These are phyloP conservation scores for Cenchrus americanus DNA, from an alignment of 176 grass and related monocot genomes.

Conservation along the genomic window DNA sequence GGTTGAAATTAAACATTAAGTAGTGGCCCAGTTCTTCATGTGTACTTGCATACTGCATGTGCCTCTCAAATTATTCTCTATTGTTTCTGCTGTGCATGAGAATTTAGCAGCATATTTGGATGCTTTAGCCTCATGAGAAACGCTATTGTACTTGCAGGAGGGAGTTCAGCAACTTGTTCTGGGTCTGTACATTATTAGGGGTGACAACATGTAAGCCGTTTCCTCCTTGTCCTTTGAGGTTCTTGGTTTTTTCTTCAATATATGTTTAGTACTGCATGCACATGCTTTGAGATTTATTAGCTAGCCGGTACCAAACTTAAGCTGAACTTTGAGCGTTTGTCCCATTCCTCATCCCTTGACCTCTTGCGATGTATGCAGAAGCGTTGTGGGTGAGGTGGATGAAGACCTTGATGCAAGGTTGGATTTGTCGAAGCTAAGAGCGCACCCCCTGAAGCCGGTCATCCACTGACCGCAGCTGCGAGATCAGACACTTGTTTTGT, in stretches of 20 bases:
- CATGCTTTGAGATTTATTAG: constrained; percentile 2
- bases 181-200: constrained; percentile 92
- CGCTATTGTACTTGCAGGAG: constrained; percentile 59
- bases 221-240: neutral
- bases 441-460: constrained; percentile 75
- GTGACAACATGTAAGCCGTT: constrained; percentile 84
- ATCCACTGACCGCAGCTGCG: constrained; percentile 55
- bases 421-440: constrained; percentile 78
- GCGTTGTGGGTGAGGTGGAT: constrained; percentile 86
- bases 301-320: neutral
- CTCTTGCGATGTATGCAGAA: constrained; percentile 45
- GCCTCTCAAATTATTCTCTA: neutral
- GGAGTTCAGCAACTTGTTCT: constrained; percentile 85
- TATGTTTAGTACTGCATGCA: neutral
- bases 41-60: neutral
- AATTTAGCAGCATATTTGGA: neutral
- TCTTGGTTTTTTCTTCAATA: neutral
- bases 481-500: neutral
- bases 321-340: neutral
- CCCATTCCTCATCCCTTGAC: neutral
- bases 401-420: constrained; percentile 80
- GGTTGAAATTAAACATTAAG: neutral
- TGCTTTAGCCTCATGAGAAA: neutral
- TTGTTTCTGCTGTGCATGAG: neutral
- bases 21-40: neutral